Percentiles rank a stretch among this genome's conserved stretches.
Evolutionary conservation across 192 early-diverging fungal species (phyloP).

Genomic region (Rhizophagus clarus): DNA sequence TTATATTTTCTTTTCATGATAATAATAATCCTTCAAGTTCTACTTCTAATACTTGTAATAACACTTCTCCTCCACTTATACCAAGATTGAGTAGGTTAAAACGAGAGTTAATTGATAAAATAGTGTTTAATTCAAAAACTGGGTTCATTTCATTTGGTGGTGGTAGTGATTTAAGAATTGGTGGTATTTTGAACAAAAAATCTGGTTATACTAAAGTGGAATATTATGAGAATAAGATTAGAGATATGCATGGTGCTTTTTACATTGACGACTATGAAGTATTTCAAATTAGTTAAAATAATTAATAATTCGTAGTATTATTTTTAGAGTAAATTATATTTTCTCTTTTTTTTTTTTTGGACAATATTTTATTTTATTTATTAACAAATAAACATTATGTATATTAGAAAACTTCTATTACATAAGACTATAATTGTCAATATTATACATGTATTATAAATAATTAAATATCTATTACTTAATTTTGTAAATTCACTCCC

Average conservation of each 20-base stretch:
- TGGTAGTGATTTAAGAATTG: conserved; percentile 9
- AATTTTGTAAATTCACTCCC: conserved; percentile 7
- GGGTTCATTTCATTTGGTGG: background rate
- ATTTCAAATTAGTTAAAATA: conserved; percentile 1
- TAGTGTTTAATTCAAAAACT: background rate
- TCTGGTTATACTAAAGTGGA: background rate
- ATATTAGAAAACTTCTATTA: no score
- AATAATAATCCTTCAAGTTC: background rate
- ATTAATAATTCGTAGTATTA: background rate
- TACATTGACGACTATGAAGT: conserved; percentile 13
- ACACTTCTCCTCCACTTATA: background rate
- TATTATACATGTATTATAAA: background rate
- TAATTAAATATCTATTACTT: background rate
- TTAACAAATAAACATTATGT: background rate
- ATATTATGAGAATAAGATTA: conserved; percentile 1
- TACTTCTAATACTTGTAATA: background rate
- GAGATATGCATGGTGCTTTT: background rate
- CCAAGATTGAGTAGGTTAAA: conserved; percentile 9
- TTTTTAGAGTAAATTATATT: background rate
- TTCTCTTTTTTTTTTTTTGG: background rate
- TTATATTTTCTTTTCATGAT: background rate
- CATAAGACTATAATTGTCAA: background rate
- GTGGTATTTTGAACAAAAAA: background rate
- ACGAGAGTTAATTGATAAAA: background rate
- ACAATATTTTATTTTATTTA: background rate